Percentiles rank a stretch among this genome's conserved stretches.
phyloP scores from a whole-genome alignment of 108 stramenopile genomes.

The Discostella stelligeroides region DNA sequence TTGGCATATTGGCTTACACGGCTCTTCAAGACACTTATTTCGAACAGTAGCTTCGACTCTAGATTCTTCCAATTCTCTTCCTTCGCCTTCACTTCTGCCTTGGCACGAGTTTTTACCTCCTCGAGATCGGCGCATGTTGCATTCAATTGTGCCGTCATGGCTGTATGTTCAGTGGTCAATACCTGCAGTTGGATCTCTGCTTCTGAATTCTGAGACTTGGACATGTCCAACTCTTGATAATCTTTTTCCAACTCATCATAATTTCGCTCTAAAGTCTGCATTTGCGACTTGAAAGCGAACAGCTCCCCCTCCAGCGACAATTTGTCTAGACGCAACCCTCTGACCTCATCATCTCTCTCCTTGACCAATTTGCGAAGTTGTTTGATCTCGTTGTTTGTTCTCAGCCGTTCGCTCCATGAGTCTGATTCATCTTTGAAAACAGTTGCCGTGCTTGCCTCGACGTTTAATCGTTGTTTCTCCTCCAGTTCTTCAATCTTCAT shows the following conservation, averaged over 20 bases:
- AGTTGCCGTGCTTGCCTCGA: conserved; percentile 67
- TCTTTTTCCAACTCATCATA: conserved; percentile 78
- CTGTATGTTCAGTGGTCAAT: conserved; percentile 81
- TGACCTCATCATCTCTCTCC: conserved; percentile 74
- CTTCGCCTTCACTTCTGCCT: conserved; percentile 68
- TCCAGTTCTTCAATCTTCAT: conserved; percentile 68
- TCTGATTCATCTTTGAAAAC: conserved; percentile 41
- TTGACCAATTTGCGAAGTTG: conserved; percentile 76
- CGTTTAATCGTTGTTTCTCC: conserved; percentile 57
- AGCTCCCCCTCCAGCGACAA: conserved; percentile 85
- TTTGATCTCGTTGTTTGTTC: conserved; percentile 73
- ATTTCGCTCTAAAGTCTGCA: conserved; percentile 54
- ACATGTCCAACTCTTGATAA: conserved; percentile 68
- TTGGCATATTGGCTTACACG: conserved; percentile 65
- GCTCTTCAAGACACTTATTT: conserved; percentile 86
- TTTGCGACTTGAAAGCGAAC: conserved; percentile 73
- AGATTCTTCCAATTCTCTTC: conserved; percentile 71
- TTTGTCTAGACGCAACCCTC: conserved; percentile 70
- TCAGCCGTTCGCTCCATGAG: conserved; percentile 69
- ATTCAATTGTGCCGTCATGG: conserved; percentile 87
- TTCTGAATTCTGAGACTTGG: conserved; percentile 77
- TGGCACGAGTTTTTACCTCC: conserved; percentile 74
- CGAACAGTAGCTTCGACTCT: conserved; percentile 75
- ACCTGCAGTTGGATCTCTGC: conserved; percentile 87
- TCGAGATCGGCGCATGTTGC: conserved; percentile 85